A percentile compares a stretch with the other conserved stretches of the same genome.
Conservation (phyloP, 176 grass and related monocot species). For the Aegilops umbellulata region DNA sequence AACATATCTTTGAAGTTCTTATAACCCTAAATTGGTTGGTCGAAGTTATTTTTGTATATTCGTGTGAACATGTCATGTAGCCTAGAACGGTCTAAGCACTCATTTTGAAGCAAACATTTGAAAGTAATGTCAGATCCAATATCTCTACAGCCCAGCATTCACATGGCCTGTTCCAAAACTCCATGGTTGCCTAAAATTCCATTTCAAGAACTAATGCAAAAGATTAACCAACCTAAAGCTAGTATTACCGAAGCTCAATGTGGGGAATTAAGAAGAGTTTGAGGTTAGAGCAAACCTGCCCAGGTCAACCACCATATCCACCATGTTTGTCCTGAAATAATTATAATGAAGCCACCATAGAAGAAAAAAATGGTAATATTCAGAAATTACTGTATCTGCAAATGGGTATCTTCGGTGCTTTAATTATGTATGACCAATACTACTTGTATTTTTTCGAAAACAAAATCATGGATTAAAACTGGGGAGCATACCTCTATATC, state of each 20-base stretch:
- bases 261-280: conserved; percentile 11
- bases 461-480: too few species aligned
- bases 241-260: conserved; percentile 17
- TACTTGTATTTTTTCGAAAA: neutral
- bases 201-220: neutral
- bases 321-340: conserved; percentile 77
- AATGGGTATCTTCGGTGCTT: neutral
- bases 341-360: conserved; percentile 24
- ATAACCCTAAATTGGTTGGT: neutral
- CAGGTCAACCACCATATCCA: conserved; percentile 88
- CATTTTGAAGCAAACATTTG: neutral
- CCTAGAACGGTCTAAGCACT: neutral
- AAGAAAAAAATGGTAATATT: neutral
- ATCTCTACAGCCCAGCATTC: neutral
- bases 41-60: neutral
- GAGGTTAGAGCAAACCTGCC: conserved; percentile 63
- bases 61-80: neutral
- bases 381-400: neutral
- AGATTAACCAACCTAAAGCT: conserved; percentile 1
- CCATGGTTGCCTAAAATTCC: neutral
- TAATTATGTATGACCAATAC: neutral
- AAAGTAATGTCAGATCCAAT: neutral
- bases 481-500: too few species aligned
- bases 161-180: neutral
- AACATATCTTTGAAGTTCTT: neutral